A percentile compares a stretch with the other conserved stretches of the same genome.
Conservation (phyloP, 805 yeast species). For the Candida xiaguanensis region DNA sequence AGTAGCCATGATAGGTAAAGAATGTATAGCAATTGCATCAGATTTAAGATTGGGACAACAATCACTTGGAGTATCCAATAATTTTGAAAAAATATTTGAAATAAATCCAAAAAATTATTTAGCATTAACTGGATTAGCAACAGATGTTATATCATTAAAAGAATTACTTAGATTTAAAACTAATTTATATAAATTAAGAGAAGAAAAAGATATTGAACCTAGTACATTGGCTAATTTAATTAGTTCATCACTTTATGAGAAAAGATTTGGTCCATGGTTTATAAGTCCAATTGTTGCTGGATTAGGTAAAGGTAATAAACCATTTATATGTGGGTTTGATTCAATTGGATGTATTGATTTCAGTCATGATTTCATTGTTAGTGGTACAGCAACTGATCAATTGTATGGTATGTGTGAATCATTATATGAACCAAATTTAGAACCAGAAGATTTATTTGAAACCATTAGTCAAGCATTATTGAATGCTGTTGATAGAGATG, state of each 20-base stretch:
- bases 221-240: conserved; percentile 89
- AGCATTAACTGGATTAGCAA: conserved; percentile 92
- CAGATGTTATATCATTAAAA: conserved; percentile 84
- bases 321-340: conserved; percentile 94
- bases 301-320: conserved; percentile 73
- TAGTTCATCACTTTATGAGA: conserved; percentile 83
- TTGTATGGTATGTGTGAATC: conserved; percentile 98
- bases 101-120: conserved; percentile 77
- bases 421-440: conserved; percentile 88
- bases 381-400: conserved; percentile 97
- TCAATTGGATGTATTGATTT: conserved; percentile 94
- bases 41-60: conserved; percentile 93
- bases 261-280: conserved; percentile 93
- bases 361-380: conserved; percentile 90
- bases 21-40: conserved; percentile 96
- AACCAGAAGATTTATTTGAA: conserved; percentile 92
- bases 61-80: conserved; percentile 85
- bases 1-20: conserved; percentile 98
- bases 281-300: conserved; percentile 98
- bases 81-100: conserved; percentile 88
- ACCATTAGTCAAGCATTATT: conserved; percentile 90
- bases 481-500: conserved; percentile 96
- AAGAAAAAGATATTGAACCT: conserved; percentile 91
- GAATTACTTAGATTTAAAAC: conserved; percentile 82
- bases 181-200: conserved; percentile 84